phyloP scores from a whole-genome alignment of 441 rosid species.

The Kokia cookei region DNA sequence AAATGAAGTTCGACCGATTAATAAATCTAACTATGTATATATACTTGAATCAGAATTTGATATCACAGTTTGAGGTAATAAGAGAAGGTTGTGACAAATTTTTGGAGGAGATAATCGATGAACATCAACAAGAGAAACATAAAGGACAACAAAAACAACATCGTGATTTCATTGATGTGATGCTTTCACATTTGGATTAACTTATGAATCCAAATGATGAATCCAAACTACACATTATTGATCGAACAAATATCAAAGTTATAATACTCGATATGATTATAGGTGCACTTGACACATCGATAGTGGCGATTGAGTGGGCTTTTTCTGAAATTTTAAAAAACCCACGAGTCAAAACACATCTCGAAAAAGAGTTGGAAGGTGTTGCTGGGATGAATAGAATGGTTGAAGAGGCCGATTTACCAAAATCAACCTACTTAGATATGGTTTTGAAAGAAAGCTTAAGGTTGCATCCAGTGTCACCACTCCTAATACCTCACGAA shows the following conservation, averaged over 20 bases:
- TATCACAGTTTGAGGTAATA: conserved; percentile 6
- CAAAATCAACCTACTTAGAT: no score
- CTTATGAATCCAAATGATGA: no score
- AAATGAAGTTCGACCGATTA: no score
- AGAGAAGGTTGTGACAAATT: conserved; percentile 12
- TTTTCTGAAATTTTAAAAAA: conserved; percentile 14
- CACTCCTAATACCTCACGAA: no score
- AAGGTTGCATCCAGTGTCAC: no score
- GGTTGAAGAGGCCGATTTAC: no score
- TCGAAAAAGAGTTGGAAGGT: no score
- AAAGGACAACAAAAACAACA: background rate
- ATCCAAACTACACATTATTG: background rate
- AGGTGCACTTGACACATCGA: conserved; percentile 22
- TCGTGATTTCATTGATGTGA: conserved; percentile 23
- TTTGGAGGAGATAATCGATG: conserved; percentile 19
- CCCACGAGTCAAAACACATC: background rate
- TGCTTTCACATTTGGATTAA: conserved; percentile 8
- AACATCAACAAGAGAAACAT: conserved; percentile 11
- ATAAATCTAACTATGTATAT: background rate
- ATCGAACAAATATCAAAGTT: conserved; percentile 22
- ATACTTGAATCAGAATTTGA: conserved; percentile 2
- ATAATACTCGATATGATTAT: conserved; percentile 23
- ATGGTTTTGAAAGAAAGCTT: no score
- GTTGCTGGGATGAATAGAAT: no score
- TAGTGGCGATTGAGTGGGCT: conserved; percentile 19